Evolutionary conservation across 1,284 basidiomycete species (phyloP).

Genomic region (Rhodotorula sp.): DNA sequence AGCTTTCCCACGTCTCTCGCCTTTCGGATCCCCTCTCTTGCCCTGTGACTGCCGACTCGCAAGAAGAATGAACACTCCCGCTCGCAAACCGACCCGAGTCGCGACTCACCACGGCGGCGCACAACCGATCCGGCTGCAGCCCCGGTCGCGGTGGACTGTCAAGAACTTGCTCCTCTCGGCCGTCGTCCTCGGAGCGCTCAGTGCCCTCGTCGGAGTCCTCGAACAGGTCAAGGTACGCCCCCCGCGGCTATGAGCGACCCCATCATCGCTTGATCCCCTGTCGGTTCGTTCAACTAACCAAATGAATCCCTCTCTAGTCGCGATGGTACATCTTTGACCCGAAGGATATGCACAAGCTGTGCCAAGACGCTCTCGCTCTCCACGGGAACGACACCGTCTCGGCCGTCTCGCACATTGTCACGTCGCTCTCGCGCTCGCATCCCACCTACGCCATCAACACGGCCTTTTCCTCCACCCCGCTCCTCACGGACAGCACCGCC

Average conservation of each 20-base stretch:
- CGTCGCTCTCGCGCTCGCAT: slow-evolving; percentile 58
- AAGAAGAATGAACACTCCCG: neutral
- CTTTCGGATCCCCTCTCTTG: neutral
- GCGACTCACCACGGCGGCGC: slow-evolving; percentile 1
- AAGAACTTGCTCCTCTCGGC: slow-evolving; percentile 26
- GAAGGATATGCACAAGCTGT: slow-evolving; percentile 63
- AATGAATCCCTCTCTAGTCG: slow-evolving; percentile 6
- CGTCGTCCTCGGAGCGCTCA: slow-evolving; percentile 23
- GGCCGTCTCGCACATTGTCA: slow-evolving; percentile 73
- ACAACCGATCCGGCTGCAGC: slow-evolving; percentile 15
- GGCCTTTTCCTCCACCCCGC: slow-evolving; percentile 51
- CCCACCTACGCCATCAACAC: slow-evolving; percentile 60
- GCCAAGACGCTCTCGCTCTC: slow-evolving; percentile 66
- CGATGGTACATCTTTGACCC: slow-evolving; percentile 68
- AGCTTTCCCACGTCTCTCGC: too few species aligned
- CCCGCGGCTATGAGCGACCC: neutral
- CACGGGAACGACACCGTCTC: slow-evolving; percentile 59
- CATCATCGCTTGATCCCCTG: too few species aligned
- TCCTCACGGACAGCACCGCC: slow-evolving; percentile 16
- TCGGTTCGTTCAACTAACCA: neutral
- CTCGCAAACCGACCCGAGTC: slow-evolving; percentile 9
- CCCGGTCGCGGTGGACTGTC: slow-evolving; percentile 15
- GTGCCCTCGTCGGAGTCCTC: slow-evolving; percentile 22
- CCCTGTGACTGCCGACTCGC: too few species aligned
- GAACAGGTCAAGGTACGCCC: slow-evolving; percentile 40